A percentile compares a stretch with the other conserved stretches of the same genome.
Evolutionary conservation across 768 basidiomycete genomes (phyloP).

Genomic region (Serendipita sp.): DNA sequence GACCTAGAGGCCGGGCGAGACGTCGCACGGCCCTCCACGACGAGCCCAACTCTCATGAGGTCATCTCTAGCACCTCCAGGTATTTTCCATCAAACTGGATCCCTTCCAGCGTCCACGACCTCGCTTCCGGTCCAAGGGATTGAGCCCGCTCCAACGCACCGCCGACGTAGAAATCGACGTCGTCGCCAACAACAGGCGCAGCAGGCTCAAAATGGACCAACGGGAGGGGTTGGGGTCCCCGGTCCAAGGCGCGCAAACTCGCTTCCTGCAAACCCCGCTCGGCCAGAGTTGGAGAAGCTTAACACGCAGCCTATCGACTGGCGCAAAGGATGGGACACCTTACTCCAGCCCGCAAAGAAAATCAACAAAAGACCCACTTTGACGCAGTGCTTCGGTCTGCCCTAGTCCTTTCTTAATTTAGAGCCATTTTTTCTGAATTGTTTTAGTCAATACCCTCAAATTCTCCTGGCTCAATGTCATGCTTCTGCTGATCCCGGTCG

Average conservation of each 20-base stretch:
- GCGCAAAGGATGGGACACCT: not conserved
- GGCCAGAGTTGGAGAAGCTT: not conserved
- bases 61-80: not conserved
- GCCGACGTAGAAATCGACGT: not conserved
- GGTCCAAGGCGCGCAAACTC: slow-evolving; percentile 1
- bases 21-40: not conserved
- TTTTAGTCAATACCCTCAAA: slow-evolving; percentile 13
- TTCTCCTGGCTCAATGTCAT: slow-evolving; percentile 30
- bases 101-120: not conserved
- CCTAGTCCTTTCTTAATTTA: not conserved
- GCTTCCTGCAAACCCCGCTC: not conserved
- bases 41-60: not conserved
- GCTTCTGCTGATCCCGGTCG: slow-evolving; percentile 34
- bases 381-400: not conserved
- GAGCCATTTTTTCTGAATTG: not conserved
- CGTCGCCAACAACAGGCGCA: not conserved
- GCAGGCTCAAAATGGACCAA: not conserved
- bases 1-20: not conserved
- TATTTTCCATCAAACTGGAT: not conserved
- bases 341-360: not conserved
- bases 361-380: not conserved
- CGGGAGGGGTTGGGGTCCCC: not conserved
- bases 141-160: slow-evolving; percentile 1
- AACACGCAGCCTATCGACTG: not conserved
- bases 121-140: not conserved